phyloP scores from a whole-genome alignment of 192 early-diverging fungal genomes.

The Ambispora gerdemannii region DNA sequence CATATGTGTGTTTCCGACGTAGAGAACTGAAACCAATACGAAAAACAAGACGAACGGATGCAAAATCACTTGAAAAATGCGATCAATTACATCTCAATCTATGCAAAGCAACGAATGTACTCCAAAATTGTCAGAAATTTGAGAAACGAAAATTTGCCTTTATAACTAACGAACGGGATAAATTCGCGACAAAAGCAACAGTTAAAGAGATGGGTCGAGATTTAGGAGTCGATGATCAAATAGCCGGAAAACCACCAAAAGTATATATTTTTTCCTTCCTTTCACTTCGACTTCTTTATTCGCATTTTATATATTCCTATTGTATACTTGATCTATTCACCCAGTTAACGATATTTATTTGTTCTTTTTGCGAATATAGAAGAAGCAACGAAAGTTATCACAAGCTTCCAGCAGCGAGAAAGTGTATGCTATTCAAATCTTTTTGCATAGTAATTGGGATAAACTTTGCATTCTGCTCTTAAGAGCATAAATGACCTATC shows the following conservation, averaged over 20 bases:
- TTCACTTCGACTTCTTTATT: too few relatives aligned
- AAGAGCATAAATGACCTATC: too few relatives aligned
- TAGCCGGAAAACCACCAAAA: neutral
- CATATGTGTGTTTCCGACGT: constrained; percentile 96
- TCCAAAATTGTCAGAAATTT: constrained; percentile 77
- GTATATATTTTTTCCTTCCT: neutral
- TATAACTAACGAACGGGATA: constrained; percentile 68
- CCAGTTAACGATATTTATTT: neutral
- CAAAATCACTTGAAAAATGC: constrained; percentile 82
- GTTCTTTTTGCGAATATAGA: neutral
- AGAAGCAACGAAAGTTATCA: neutral
- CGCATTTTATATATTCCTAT: neutral
- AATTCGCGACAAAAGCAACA: constrained; percentile 67
- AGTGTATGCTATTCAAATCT: neutral
- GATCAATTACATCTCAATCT: constrained; percentile 78
- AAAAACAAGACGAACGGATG: constrained; percentile 84
- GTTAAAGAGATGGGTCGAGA: constrained; percentile 63
- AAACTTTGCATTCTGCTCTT: neutral
- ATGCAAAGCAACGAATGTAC: constrained; percentile 65
- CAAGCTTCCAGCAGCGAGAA: neutral
- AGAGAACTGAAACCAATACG: constrained; percentile 86
- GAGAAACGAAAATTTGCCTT: constrained; percentile 75
- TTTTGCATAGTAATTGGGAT: neutral
- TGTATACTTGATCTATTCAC: neutral
- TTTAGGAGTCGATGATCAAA: constrained; percentile 67